phyloP scores from a whole-genome alignment of 306 rosid genomes.

The Inga oerstediana region DNA sequence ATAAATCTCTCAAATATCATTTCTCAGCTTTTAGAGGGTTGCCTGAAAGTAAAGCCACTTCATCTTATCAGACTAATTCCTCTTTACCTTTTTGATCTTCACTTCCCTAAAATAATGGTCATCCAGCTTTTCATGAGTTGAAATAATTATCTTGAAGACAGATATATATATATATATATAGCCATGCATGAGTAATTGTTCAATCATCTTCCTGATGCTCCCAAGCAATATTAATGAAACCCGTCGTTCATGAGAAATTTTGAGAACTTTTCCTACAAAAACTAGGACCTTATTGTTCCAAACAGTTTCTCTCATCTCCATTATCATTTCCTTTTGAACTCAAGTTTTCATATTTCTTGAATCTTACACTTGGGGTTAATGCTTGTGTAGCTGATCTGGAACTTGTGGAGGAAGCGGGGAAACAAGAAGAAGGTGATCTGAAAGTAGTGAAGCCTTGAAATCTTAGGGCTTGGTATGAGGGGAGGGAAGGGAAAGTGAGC shows the following conservation, averaged over 20 bases:
- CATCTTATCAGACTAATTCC: background rate
- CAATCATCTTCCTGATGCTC: background rate
- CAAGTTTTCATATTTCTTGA: background rate
- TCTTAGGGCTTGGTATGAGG: no score
- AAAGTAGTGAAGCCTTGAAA: background rate
- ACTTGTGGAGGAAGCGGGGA: background rate
- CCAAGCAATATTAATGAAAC: background rate
- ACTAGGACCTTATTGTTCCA: background rate
- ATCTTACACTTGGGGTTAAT: background rate
- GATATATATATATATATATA: no score
- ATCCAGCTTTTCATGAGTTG: background rate
- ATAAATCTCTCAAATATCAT: background rate
- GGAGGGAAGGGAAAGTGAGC: no score
- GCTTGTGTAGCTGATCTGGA: background rate
- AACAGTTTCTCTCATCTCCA: background rate
- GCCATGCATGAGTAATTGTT: background rate
- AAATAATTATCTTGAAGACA: background rate
- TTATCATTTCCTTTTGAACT: background rate
- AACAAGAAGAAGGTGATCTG: background rate
- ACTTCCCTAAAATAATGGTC: background rate
- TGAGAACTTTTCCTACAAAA: background rate
- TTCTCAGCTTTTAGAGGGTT: background rate
- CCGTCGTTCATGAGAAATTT: background rate
- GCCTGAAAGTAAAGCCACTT: background rate
- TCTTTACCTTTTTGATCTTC: background rate